These are phyloP conservation scores for Bromus sterilis DNA, from an alignment of 176 grass and related monocot genomes.

Conservation along the genomic window DNA sequence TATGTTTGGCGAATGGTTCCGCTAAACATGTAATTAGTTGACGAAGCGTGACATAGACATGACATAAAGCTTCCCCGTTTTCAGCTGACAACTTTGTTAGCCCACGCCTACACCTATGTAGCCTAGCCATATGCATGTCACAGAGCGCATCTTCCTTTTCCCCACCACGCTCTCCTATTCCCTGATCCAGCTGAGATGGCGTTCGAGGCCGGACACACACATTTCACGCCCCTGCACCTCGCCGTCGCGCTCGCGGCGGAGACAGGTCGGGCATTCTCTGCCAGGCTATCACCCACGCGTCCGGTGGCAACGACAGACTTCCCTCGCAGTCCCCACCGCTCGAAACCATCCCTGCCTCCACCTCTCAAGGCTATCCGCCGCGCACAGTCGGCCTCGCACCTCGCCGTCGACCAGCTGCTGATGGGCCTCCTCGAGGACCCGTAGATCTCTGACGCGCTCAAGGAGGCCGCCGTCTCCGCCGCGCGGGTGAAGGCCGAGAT, in stretches of 20 bases:
- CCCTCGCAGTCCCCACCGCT: constrained; percentile 52
- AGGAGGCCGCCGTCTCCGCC: constrained; percentile 50
- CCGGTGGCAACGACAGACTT: constrained; percentile 26
- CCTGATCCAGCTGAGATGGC: too few species aligned
- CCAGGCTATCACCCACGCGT: constrained; percentile 52
- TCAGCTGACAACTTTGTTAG: too few species aligned
- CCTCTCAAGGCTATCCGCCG: constrained; percentile 47
- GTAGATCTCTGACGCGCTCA: constrained; percentile 49
- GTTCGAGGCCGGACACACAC: constrained; percentile 44
- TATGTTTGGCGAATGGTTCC: too few species aligned
- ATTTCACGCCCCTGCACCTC: constrained; percentile 66
- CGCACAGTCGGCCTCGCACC: constrained; percentile 61
- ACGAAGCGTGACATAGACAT: too few species aligned
- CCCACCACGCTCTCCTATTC: too few species aligned
- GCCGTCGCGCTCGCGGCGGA: constrained; percentile 36
- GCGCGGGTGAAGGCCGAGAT: constrained; percentile 39
- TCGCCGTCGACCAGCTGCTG: constrained; percentile 64
- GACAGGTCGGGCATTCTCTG: constrained; percentile 36
- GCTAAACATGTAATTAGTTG: too few species aligned
- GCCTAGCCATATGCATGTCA: too few species aligned
- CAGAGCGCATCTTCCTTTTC: too few species aligned
- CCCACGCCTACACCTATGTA: too few species aligned
- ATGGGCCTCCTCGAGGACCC: constrained; percentile 57
- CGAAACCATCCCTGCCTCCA: constrained; percentile 41
- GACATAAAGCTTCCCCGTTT: too few species aligned